Conservation (phyloP, 2,329 filamentous ascomycete species). For the Pseudocercospora macadamiae region DNA sequence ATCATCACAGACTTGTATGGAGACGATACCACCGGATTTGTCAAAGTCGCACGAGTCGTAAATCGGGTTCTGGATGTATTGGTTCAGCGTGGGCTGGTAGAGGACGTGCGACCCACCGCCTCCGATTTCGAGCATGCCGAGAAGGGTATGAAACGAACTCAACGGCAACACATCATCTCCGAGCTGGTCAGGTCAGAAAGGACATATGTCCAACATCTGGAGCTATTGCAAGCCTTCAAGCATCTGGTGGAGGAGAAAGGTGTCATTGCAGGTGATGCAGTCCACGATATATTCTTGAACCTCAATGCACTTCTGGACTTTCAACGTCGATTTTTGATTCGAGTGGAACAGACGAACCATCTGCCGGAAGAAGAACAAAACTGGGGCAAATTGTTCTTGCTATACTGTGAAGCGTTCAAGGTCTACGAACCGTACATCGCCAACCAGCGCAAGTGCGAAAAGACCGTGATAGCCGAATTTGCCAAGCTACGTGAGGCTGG, state of each 20-base stretch:
- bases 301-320: slow-evolving; percentile 94
- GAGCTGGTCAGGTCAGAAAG: slow-evolving; percentile 94
- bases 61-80: slow-evolving; percentile 89
- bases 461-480: slow-evolving; percentile 81
- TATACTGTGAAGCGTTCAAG: slow-evolving; percentile 82
- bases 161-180: slow-evolving; percentile 85
- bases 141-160: slow-evolving; percentile 58
- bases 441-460: slow-evolving; percentile 89
- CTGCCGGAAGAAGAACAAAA: slow-evolving; percentile 75
- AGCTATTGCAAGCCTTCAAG: slow-evolving; percentile 90
- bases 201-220: slow-evolving; percentile 96
- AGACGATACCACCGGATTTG: slow-evolving; percentile 94
- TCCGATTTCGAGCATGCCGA: slow-evolving; percentile 56
- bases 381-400: slow-evolving; percentile 90
- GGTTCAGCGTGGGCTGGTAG: slow-evolving; percentile 73
- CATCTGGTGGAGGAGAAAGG: slow-evolving; percentile 86
- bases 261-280: slow-evolving; percentile 81
- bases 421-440: slow-evolving; percentile 98
- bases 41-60: slow-evolving; percentile 93
- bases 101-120: slow-evolving; percentile 57
- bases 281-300: slow-evolving; percentile 96
- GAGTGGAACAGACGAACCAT: slow-evolving; percentile 92
- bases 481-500: slow-evolving; percentile 79
- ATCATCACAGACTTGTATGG: slow-evolving; percentile 89
- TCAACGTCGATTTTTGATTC: slow-evolving; percentile 90